Evolutionary conservation across 768 basidiomycete species (phyloP), one percentile per base, ranked within the genome.

Genomic region (Lactarius deliciosus): DNA sequence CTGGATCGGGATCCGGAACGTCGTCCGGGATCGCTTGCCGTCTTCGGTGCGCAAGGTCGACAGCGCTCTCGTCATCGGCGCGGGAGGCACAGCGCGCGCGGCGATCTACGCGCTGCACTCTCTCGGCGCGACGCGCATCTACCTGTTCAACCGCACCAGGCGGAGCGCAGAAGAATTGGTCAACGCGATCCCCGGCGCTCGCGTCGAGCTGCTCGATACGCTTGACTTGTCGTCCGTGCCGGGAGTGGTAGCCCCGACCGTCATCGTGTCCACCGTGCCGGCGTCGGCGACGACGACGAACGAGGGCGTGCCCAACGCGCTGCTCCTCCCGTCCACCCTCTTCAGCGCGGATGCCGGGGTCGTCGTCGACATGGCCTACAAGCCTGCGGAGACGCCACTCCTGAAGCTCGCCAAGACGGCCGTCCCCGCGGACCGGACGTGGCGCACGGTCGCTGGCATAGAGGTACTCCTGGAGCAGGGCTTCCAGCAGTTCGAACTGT

Each of bases 341-440:
- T 89, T 94, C 70, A 76, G 74, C 10, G 75, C 77, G 53, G 79
- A 81, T n/a, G 89, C 89, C 1, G 87, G 87, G 3, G 84, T 91
- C 3, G 89, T 95, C 13, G 82, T 98, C 13, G 97, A 99, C 72
- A 91, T 97, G 90, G 94, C 96, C 22, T 98, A 98, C 76, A 89
- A 89, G 71, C 97, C 96, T 0, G 85, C 88, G 3, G 83, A 86
- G 71, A 98, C 96, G 16, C 89, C 95, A 0, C 76, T 99, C 63
- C 77, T 98, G 30, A 74, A 75, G 61, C 76, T 96, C 16, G 95
- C 93, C 5, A 80, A 82, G 70, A 72, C 75, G 45, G 77, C 74
- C 28, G 80, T 68, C 32, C 28, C 55, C 22, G 64, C 79, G 8
- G 38, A 61, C 13, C 68, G 75, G 34, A 79, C 82, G 40, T 96